Conservation (phyloP, 208 protist species). For the Trypanosoma mega region DNA sequence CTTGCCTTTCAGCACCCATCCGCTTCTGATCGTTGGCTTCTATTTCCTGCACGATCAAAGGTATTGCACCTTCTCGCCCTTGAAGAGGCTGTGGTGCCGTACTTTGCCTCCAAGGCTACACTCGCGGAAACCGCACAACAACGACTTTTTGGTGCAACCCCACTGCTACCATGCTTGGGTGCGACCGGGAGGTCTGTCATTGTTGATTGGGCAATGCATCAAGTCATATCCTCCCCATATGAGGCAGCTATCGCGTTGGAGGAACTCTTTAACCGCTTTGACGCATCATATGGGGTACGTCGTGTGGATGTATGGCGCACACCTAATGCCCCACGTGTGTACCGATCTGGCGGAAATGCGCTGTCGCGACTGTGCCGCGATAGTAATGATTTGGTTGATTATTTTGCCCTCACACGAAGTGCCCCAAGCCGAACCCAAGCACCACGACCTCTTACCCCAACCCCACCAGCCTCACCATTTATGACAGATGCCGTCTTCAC, state of each 20-base stretch:
- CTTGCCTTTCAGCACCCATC: conserved; percentile 69
- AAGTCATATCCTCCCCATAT: conserved; percentile 37
- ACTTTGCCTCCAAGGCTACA: conserved; percentile 38
- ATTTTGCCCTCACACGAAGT: conserved; percentile 22
- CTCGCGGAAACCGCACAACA: conserved; percentile 36
- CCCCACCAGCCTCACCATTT: too few species aligned
- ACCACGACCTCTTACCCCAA: too few species aligned
- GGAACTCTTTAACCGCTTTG: conserved; percentile 58
- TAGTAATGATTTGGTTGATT: conserved; percentile 31
- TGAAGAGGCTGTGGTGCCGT: conserved; percentile 60
- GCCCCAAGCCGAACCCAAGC: too few species aligned
- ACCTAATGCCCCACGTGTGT: conserved; percentile 26
- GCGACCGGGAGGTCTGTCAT: conserved; percentile 34
- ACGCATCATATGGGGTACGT: conserved; percentile 29
- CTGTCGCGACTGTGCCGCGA: conserved; percentile 26
- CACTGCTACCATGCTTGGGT: conserved; percentile 41
- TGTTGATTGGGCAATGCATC: conserved; percentile 49
- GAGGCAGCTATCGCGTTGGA: conserved; percentile 38
- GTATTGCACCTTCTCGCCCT: conserved; percentile 54
- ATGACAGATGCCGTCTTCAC: too few species aligned
- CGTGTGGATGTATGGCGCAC: conserved; percentile 28
- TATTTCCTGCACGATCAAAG: conserved; percentile 58
- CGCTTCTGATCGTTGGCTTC: conserved; percentile 32
- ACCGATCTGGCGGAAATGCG: conserved; percentile 14
- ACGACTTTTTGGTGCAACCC: conserved; percentile 51